Conservation (phyloP, 1,284 basidiomycete species). For the Xerocomus amazonicus region DNA sequence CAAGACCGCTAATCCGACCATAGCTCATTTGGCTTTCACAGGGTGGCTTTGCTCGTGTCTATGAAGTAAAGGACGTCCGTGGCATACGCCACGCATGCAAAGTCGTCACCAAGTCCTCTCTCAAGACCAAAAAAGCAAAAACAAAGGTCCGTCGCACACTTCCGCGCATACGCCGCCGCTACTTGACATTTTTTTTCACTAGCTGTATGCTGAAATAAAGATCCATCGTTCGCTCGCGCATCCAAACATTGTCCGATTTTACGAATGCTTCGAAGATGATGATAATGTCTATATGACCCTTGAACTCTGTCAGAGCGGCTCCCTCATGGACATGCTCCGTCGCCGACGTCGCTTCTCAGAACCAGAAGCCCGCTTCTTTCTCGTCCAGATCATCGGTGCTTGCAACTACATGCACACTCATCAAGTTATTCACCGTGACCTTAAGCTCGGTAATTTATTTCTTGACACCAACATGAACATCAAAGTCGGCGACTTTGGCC, state of each 20-base stretch:
- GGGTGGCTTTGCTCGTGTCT: slow-evolving; percentile 91
- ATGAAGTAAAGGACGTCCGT: slow-evolving; percentile 74
- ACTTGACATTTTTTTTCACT: not conserved
- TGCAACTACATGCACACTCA: slow-evolving; percentile 96
- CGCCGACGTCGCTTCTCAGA: slow-evolving; percentile 87
- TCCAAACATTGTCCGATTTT: slow-evolving; percentile 90
- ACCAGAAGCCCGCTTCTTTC: slow-evolving; percentile 88
- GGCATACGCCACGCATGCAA: slow-evolving; percentile 78
- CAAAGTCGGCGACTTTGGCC: slow-evolving; percentile 96
- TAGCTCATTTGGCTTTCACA: slow-evolving; percentile 30
- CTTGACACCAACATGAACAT: slow-evolving; percentile 91
- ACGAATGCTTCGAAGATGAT: slow-evolving; percentile 94
- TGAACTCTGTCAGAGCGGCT: slow-evolving; percentile 88
- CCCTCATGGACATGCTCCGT: slow-evolving; percentile 89
- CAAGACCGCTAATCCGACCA: not conserved
- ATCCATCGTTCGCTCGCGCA: slow-evolving; percentile 91
- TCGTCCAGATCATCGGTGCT: slow-evolving; percentile 93
- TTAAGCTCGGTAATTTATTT: slow-evolving; percentile 96
- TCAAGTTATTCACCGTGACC: slow-evolving; percentile 94
- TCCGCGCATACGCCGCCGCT: too few relatives aligned
- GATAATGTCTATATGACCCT: slow-evolving; percentile 97
- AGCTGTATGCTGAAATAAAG: slow-evolving; percentile 98
- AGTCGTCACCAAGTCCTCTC: slow-evolving; percentile 79
- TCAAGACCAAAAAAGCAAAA: slow-evolving; percentile 89
- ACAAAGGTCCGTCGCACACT: slow-evolving; percentile 62